phyloP scores from a whole-genome alignment of 2,329 filamentous ascomycete genomes.

The Seiridium cupressi region DNA sequence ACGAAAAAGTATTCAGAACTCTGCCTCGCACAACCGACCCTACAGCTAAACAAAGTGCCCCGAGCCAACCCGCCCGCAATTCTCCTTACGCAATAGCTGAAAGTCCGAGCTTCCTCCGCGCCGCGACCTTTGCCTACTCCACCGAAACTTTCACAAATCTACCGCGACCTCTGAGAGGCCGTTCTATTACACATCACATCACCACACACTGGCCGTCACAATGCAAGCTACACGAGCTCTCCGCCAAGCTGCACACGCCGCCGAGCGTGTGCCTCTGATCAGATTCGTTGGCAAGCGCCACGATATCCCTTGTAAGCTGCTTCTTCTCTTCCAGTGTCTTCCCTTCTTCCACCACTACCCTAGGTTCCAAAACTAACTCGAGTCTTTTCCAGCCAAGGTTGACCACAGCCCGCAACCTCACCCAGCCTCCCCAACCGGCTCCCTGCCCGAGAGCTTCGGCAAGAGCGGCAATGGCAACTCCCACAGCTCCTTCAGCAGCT shows the following conservation, averaged over 20 bases:
- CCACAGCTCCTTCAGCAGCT: conserved; percentile 68
- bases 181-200: neutral
- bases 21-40: too few species aligned
- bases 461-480: conserved; percentile 33
- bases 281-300: conserved; percentile 59
- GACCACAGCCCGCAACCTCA: conserved; percentile 74
- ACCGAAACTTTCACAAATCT: neutral
- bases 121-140: neutral
- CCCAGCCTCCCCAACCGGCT: conserved; percentile 66
- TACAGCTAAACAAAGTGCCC: too few species aligned
- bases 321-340: neutral
- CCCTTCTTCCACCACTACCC: neutral
- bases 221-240: conserved; percentile 59
- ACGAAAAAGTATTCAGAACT: too few species aligned
- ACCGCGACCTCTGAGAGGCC: neutral
- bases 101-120: neutral
- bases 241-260: conserved; percentile 57
- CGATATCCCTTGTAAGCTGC: conserved; percentile 51
- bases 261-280: conserved; percentile 61
- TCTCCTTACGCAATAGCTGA: too few species aligned
- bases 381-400: conserved; percentile 52
- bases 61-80: too few species aligned
- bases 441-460: conserved; percentile 56
- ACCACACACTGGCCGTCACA: conserved; percentile 14
- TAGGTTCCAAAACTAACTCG: conserved; percentile 7